Evolutionary conservation across 1,284 basidiomycete genomes (phyloP).

Genomic region (Boletellus sp.): DNA sequence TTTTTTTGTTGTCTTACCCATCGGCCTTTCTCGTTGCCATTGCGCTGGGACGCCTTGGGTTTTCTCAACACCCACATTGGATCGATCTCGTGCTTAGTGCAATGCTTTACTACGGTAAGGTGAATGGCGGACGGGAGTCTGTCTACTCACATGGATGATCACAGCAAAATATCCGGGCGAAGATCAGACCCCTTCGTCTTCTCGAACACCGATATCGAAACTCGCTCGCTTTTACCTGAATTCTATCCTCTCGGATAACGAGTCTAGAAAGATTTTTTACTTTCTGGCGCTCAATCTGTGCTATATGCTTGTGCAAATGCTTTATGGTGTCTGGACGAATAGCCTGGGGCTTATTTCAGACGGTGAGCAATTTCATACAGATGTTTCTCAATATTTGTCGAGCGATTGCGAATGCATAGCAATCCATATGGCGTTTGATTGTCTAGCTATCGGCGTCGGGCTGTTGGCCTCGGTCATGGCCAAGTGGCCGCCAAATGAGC

Average conservation of each 20-base stretch:
- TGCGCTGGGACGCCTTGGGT: slow-evolving; percentile 50
- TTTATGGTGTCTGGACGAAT: slow-evolving; percentile 98
- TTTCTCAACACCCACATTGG: slow-evolving; percentile 53
- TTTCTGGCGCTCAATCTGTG: slow-evolving; percentile 93
- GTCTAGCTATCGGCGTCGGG: slow-evolving; percentile 95
- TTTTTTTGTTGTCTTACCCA: slow-evolving; percentile 54
- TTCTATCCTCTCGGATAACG: slow-evolving; percentile 85
- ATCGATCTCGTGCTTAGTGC: slow-evolving; percentile 49
- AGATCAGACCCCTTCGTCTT: slow-evolving; percentile 41
- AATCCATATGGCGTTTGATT: slow-evolving; percentile 99
- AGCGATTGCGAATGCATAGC: slow-evolving; percentile 48
- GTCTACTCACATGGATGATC: slow-evolving; percentile 5
- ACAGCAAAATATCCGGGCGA: slow-evolving; percentile 56
- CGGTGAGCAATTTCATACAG: slow-evolving; percentile 50
- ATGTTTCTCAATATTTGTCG: background rate
- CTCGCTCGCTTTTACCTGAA: slow-evolving; percentile 76
- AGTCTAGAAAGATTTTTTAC: slow-evolving; percentile 95
- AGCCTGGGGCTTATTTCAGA: slow-evolving; percentile 96
- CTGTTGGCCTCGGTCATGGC: slow-evolving; percentile 97
- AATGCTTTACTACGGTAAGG: slow-evolving; percentile 59
- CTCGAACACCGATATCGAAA: slow-evolving; percentile 53
- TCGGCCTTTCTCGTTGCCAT: slow-evolving; percentile 43
- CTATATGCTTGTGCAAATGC: slow-evolving; percentile 95
- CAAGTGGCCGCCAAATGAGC: slow-evolving; percentile 92
- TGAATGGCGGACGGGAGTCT: background rate